Percentiles rank a stretch among this genome's conserved stretches.
These are phyloP conservation scores for Tolypocladium sp. DNA, from an alignment of 2,329 filamentous ascomycete species.

Conservation along the genomic window DNA sequence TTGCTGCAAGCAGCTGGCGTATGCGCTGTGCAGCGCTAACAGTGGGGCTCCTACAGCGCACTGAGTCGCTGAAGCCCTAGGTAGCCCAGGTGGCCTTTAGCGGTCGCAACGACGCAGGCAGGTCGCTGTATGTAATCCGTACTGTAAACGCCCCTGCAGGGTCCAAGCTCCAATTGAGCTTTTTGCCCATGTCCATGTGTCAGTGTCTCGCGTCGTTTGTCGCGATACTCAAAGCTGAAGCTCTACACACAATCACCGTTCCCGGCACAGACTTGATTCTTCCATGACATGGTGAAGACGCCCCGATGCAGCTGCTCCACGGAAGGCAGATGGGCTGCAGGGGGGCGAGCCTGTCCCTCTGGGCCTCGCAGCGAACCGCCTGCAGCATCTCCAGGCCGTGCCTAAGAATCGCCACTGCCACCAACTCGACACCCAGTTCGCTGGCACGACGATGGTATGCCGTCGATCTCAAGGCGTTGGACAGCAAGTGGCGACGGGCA, in stretches of 20 bases:
- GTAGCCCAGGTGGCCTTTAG: background rate
- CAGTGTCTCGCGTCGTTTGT: background rate
- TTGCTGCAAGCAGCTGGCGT: background rate
- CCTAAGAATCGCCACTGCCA: background rate
- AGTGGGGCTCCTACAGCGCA: background rate
- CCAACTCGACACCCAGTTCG: background rate
- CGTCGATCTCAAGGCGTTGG: slow-evolving; percentile 36
- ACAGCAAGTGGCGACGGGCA: slow-evolving; percentile 40
- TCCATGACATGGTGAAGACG: slow-evolving; percentile 11
- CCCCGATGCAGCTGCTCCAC: slow-evolving; percentile 18
- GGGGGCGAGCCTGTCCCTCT: slow-evolving; percentile 5
- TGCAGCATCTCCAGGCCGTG: background rate
- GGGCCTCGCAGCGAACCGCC: slow-evolving; percentile 2
- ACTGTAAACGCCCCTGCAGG: background rate
- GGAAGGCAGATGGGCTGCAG: slow-evolving; percentile 13
- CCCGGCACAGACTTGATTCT: background rate
- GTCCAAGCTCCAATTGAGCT: background rate
- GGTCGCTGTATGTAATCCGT: no score
- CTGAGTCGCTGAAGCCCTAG: background rate
- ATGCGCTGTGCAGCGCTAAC: background rate
- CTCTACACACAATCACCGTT: background rate
- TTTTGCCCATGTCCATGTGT: background rate
- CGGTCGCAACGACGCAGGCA: background rate
- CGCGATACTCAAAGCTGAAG: background rate
- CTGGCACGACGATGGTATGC: slow-evolving; percentile 25